Evolutionary conservation across 192 early-diverging fungal genomes (phyloP), one percentile per base, ranked within the genome.

Genomic region (Jimgerdemannia flammicorona): DNA sequence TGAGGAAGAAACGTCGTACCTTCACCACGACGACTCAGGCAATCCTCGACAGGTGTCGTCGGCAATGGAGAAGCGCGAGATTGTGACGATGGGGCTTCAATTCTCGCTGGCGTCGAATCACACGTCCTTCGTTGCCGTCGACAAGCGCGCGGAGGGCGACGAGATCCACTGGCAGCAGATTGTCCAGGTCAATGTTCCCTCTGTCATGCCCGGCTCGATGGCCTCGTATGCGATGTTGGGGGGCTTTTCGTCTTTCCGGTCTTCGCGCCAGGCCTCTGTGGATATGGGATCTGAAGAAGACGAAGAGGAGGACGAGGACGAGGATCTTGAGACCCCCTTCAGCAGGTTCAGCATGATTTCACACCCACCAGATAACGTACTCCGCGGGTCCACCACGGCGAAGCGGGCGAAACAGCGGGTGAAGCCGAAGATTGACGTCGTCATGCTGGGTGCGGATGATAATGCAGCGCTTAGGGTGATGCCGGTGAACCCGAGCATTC

Each of bases 1-100:
- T 11, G 84, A 87, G n/a, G 81, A 86, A 54, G 82, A 79, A 44
- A 76, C 78, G 39, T 85, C 80, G 17, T 87, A 74, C 73, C 66
- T 87, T 29, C 70, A 67, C 6, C 49, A 86, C 14, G 65, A 43
- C 18, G 69, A 71, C 18, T 59, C 14, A 14, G 49, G 49, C 49
- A 59, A 6, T 10, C 49, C 49, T 14, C 49, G 6, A 59, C 49
- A 59, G 8, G 14, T 59, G 49, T 59, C 14, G 49, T 14, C 14
- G 2, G 14, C 14, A 6, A 2, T 14, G 71, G 68, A 74, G 63
- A 75, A 76, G 18, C 67, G 78, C n/a, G 83, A 84, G 77, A 86
- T 78, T 41, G 80, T 86, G 4, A 71, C 76, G 40, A 70, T 84
- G 4, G 86, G 79, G 3, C 67, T 74, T 44, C 66, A 74, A 40